Evolutionary conservation across 2,329 filamentous ascomycete genomes (phyloP), one percentile per base, ranked within the genome.

Genomic region (Cladosporium sp.): DNA sequence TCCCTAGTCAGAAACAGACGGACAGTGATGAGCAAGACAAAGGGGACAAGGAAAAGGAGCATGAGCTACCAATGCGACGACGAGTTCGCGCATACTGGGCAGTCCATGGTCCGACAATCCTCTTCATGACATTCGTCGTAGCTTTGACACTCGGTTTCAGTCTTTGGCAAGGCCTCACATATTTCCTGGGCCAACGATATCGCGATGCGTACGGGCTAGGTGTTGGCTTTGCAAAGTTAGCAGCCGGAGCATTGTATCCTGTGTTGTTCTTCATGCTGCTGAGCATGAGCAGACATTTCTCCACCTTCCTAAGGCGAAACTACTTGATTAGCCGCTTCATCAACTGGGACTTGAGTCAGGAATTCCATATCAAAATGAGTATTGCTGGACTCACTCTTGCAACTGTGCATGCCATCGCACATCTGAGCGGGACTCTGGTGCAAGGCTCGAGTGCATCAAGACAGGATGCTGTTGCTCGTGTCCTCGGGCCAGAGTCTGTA

Each of bases 211-310:
- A 86, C 21, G 85, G 84, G 14, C 86, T 84, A 83, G 85, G 85
- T 6, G 80, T 85, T 8, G 82, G 85, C 4, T 71, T 87, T 59
- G 82, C 85, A 3, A 87, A 87, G 73, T 81, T 82, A 0, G 82
- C 78, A 52, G 84, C 85, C 11, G 85, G 85, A 3, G 81, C 82
- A 0, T 70, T 87, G 1, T 87, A 86, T 58, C 84, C 84, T 21
- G 86, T 84, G 1, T 80, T 87, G 65, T 86, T 86, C 75, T 86
- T 87, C 69, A 77, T 87, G 65, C 78, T 87, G 7, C 75, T 87
- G 5, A 85, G 83, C 70, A 87, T 87, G 85, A 85, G 83, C 16
- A 77, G 85, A 31, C 85, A 84, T 75, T 80, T 85, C 23, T 81
- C 84, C 2, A 87, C 85, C 0, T 82, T 81, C 63, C 72, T 85